These are phyloP conservation scores for Coemansia sp. DNA, from an alignment of 192 early-diverging fungal genomes.

Conservation along the genomic window DNA sequence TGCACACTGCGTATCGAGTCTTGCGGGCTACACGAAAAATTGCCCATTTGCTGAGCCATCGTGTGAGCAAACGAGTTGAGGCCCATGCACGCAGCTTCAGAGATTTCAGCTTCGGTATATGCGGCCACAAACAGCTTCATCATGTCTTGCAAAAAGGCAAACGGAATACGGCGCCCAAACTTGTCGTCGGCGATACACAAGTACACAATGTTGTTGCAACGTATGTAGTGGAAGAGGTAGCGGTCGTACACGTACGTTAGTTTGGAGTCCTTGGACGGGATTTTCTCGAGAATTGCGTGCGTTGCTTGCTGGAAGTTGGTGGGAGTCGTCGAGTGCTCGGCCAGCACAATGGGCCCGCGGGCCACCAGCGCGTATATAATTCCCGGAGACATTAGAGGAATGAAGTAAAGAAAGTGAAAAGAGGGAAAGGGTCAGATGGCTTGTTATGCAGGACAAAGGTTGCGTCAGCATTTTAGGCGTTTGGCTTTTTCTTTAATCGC, in stretches of 20 bases:
- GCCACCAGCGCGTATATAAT: conserved; percentile 83
- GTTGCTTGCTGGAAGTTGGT: conserved; percentile 84
- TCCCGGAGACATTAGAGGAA: conserved; percentile 29
- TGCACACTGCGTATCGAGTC: conserved; percentile 81
- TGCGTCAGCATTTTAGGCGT: no score
- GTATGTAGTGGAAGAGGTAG: conserved; percentile 91
- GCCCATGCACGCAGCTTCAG: conserved; percentile 66
- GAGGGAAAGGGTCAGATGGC: not conserved
- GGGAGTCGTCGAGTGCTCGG: conserved; percentile 77
- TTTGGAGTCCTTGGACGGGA: conserved; percentile 88
- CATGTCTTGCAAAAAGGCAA: conserved; percentile 86
- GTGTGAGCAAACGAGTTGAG: conserved; percentile 80
- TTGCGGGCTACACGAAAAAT: conserved; percentile 68
- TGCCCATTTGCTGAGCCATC: conserved; percentile 84
- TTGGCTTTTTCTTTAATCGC: no score
- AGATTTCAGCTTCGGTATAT: conserved; percentile 58
- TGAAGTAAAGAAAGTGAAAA: not conserved
- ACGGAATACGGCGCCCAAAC: conserved; percentile 78
- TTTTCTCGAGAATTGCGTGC: conserved; percentile 84
- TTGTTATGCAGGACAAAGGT: not conserved
- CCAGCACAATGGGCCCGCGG: conserved; percentile 71
- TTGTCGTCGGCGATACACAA: conserved; percentile 83
- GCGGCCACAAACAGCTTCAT: conserved; percentile 61
- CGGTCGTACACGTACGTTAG: conserved; percentile 92
- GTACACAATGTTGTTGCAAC: conserved; percentile 74